Base-by-base conservation (phyloP, 768 basidiomycete genomes). In the Sporobolomyces phaffii region DNA sequence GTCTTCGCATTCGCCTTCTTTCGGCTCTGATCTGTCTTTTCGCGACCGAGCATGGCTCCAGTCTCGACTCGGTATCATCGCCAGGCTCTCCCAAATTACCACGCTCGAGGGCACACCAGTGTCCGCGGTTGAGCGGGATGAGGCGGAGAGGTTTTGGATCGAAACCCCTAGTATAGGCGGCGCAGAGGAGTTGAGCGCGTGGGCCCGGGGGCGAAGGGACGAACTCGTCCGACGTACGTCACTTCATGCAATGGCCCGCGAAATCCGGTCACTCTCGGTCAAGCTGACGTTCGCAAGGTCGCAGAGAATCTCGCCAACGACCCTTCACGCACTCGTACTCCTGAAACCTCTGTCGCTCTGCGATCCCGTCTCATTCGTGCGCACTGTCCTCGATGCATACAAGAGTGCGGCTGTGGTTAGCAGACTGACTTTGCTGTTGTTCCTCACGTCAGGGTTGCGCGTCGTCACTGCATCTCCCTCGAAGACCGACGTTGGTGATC, bases 141-240 rank as follows among this genome's bases (percentile, higher is more conserved):
- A 93, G 73, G 84, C 85, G 53, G 91, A 94, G 77, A 75, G 90
- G 29, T 88, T 88, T 75, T 94, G 91, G 78, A 80, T 91, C 53
- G 87, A 88, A 15, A 80, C 81, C 68, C 79, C 90, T 68, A 79
- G 82, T 24, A 81, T 28, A 8, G 10, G 24, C 20, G 26, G 9
- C 2, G 26, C 6, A 5, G 26, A 20, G 40, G 26, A 10, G 13
- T 15, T 47, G 34, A 8, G 48, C 20, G 61, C 52, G 14, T 51
- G 50, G 49, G 41, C 5, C 10, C 24, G 20, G 10, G 18, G 15
- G 17, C 3, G 20, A 3, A 41, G 47, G 17, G 26, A 26, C 28
- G 47, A 28, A n/a, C n/a, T n/a, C n/a, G n/a, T n/a, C n/a, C n/a
- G n/a, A n/a, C n/a, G n/a, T n/a, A n/a, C n/a, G n/a, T n/a, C n/a